Evolutionary conservation across 1,284 basidiomycete genomes (phyloP).

Genomic region (Pseudozyma sp.): DNA sequence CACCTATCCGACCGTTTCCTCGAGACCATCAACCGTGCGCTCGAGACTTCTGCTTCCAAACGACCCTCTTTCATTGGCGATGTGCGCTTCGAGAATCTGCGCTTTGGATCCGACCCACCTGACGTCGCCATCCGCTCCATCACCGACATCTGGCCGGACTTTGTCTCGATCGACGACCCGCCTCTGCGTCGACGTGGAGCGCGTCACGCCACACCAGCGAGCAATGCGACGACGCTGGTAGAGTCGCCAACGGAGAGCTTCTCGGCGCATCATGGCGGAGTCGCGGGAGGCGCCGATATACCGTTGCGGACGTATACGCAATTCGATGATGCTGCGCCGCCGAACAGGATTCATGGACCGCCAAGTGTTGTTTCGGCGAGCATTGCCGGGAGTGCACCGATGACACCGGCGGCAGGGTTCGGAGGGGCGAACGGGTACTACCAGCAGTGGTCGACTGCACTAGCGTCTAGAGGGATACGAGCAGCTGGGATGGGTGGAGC

Average conservation of each 20-base stretch:
- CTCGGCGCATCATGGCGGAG: background rate
- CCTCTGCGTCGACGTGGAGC: slow-evolving; percentile 23
- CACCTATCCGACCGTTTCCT: slow-evolving; percentile 80
- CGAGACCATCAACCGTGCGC: slow-evolving; percentile 81
- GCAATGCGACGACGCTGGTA: slow-evolving; percentile 32
- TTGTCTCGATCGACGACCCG: slow-evolving; percentile 69
- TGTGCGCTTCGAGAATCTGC: slow-evolving; percentile 83
- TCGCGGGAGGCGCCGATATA: slow-evolving; percentile 3
- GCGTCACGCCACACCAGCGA: slow-evolving; percentile 36
- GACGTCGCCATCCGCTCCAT: slow-evolving; percentile 90
- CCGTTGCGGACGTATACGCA: slow-evolving; percentile 49
- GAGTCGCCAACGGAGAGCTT: slow-evolving; percentile 21
- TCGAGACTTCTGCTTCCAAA: slow-evolving; percentile 73
- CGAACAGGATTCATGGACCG: slow-evolving; percentile 45
- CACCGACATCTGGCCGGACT: slow-evolving; percentile 92
- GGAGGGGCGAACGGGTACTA: slow-evolving; percentile 10
- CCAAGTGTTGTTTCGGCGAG: slow-evolving; percentile 38
- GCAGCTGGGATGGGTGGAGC: slow-evolving; percentile 28
- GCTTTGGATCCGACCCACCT: slow-evolving; percentile 85
- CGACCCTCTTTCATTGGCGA: slow-evolving; percentile 94
- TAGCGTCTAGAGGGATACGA: slow-evolving; percentile 40
- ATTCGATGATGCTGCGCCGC: slow-evolving; percentile 38
- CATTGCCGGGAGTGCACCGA: slow-evolving; percentile 17
- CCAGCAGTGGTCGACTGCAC: slow-evolving; percentile 47
- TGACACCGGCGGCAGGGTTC: slow-evolving; percentile 14